A percentile compares a stretch with the other conserved stretches of the same genome.
phyloP scores from a whole-genome alignment of 352 stramenopile genomes.

The Globisporangium sylvaticum region DNA sequence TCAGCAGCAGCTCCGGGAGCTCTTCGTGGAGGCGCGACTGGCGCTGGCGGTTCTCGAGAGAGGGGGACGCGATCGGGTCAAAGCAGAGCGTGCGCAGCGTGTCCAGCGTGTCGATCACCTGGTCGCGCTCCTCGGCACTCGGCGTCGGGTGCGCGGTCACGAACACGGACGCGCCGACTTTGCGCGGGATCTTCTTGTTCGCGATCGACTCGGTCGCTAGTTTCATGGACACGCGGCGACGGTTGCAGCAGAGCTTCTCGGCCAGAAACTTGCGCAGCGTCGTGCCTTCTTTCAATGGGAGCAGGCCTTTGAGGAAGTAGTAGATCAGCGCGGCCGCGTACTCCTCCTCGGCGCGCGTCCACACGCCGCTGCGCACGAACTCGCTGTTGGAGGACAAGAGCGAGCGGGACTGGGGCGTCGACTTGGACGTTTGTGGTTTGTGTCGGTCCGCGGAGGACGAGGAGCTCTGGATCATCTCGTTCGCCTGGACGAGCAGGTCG shows the following conservation, averaged over 20 bases:
- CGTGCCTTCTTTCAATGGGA: slow-evolving; percentile 49
- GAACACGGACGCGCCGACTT: slow-evolving; percentile 64
- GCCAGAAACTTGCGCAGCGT: slow-evolving; percentile 70
- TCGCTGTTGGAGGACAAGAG: slow-evolving; percentile 6
- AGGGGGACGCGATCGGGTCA: slow-evolving; percentile 4
- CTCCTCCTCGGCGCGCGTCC: slow-evolving; percentile 60
- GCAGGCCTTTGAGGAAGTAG: slow-evolving; percentile 54
- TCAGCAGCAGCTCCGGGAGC: slow-evolving; percentile 9
- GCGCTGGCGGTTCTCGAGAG: slow-evolving; percentile 8
- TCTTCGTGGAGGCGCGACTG: slow-evolving; percentile 3
- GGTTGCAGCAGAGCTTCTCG: slow-evolving; percentile 61
- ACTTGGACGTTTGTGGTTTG: neutral
- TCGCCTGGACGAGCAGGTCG: slow-evolving; percentile 64
- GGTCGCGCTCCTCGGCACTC: slow-evolving; percentile 23
- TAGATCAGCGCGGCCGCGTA: slow-evolving; percentile 60
- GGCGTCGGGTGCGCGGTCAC: slow-evolving; percentile 35
- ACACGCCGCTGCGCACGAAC: slow-evolving; percentile 54
- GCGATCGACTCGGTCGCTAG: slow-evolving; percentile 61
- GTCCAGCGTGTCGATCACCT: slow-evolving; percentile 33
- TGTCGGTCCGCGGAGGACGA: neutral
- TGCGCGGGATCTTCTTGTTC: slow-evolving; percentile 54
- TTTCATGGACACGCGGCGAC: slow-evolving; percentile 67
- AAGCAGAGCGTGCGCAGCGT: slow-evolving; percentile 41
- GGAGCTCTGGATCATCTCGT: slow-evolving; percentile 56
- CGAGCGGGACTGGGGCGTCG: neutral